Percentiles rank a stretch among this genome's conserved stretches.
Conservation (phyloP, 805 yeast species). For the Kodamaea restingae region DNA sequence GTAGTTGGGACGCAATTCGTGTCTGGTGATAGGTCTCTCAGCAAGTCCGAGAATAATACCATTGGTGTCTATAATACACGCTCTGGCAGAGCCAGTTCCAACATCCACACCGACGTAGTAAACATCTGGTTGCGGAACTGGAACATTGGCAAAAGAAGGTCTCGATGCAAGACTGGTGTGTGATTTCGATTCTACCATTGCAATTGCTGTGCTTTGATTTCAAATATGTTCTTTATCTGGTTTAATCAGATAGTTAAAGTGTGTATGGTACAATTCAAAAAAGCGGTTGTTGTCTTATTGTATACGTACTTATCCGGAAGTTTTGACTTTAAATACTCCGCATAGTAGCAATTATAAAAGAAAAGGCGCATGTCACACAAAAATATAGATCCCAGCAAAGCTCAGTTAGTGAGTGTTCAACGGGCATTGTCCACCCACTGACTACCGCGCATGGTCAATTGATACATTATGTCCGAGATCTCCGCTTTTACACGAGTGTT, state of each 20-base stretch:
- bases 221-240: neutral
- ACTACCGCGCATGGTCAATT: too few species aligned
- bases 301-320: too few species aligned
- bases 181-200: slow-evolving; percentile 34
- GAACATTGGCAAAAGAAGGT: slow-evolving; percentile 31
- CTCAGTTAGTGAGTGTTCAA: too few species aligned
- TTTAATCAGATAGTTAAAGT: neutral
- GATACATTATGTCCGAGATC: too few species aligned
- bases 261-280: neutral
- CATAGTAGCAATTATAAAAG: slow-evolving; percentile 2
- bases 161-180: slow-evolving; percentile 40
- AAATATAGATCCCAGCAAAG: too few species aligned
- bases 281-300: too few species aligned
- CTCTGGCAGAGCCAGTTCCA: slow-evolving; percentile 98
- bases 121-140: slow-evolving; percentile 41
- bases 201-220: neutral
- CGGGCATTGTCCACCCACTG: too few species aligned
- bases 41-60: slow-evolving; percentile 80
- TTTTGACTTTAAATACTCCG: slow-evolving; percentile 3
- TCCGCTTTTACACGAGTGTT: too few species aligned
- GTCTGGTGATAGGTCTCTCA: slow-evolving; percentile 74
- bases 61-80: slow-evolving; percentile 78
- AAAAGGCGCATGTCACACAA: neutral
- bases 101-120: slow-evolving; percentile 84
- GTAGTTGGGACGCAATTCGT: slow-evolving; percentile 65